Conservation (phyloP, 805 yeast genomes). For the Candida ulmi region DNA sequence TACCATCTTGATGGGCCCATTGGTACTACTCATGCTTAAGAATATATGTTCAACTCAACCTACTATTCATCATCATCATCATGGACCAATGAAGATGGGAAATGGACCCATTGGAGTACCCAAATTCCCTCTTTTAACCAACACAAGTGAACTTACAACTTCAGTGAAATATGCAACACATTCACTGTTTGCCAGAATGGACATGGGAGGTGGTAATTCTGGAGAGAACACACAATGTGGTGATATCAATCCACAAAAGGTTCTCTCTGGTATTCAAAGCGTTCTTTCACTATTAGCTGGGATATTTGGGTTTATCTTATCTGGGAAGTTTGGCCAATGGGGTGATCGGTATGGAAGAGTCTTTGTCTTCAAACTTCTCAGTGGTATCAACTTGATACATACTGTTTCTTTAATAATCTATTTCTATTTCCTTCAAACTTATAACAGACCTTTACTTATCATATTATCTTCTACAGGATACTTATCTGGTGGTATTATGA, state of each 20-base stretch:
- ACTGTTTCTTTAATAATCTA: slow-evolving; percentile 10
- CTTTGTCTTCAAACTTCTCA: slow-evolving; percentile 14
- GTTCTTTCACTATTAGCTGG: slow-evolving; percentile 15
- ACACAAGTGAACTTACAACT: too few relatives aligned
- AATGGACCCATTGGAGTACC: too few relatives aligned
- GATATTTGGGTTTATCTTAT: slow-evolving; percentile 14
- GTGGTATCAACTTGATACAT: slow-evolving; percentile 11
- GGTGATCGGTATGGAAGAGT: slow-evolving; percentile 20
- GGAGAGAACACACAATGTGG: slow-evolving; percentile 4
- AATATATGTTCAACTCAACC: slow-evolving; percentile 5
- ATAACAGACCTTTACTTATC: slow-evolving; percentile 8
- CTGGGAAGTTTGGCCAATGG: slow-evolving; percentile 20
- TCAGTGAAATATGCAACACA: too few relatives aligned
- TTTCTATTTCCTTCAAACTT: slow-evolving; percentile 5
- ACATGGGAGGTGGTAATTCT: slow-evolving; percentile 5
- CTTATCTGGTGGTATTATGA: slow-evolving; percentile 20
- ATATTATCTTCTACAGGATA: slow-evolving; percentile 9
- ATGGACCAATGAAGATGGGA: too few relatives aligned
- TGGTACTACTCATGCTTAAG: slow-evolving; percentile 13
- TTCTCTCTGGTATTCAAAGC: slow-evolving; percentile 13
- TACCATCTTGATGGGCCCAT: slow-evolving; percentile 15
- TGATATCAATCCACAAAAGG: slow-evolving; percentile 9
- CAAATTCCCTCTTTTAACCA: too few relatives aligned
- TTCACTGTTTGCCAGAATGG: slow-evolving; percentile 10
- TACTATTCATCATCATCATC: too few relatives aligned